Base-by-base conservation (phyloP, 495 filamentous ascomycete species). In the Oidiodendron maius region DNA sequence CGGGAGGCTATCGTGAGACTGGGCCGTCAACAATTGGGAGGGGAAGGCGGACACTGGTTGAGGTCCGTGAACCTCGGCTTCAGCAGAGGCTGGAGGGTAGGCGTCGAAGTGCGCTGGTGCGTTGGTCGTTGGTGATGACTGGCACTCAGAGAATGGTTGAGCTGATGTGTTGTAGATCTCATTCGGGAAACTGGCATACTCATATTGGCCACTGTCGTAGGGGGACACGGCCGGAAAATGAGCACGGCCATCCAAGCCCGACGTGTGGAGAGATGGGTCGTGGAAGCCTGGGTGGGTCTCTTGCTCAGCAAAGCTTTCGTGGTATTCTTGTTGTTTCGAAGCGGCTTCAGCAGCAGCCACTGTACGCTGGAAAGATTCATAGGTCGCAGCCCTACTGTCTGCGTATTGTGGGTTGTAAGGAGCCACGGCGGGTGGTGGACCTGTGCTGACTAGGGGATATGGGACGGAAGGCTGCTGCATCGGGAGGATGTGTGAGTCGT, bases 351-450 rank as follows among this genome's bases (percentile, higher is more conserved):
- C 54, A 8, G 28, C 48, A 28, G 58, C 57, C 40, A 61, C 20
- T 16, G 52, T 51, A 20, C 61, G 32, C 18, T 64, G 52, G 16
- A 61, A 44, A 12, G 59, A 59, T 22, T 61, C 52, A 34, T 59
- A 49, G 26, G 45, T 58, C 13, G 59, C 59, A 12, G 15, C 44
- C 13, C 52, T 24, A 0, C 54, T 51, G 39, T 61, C 52, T 3
- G 38, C 2, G 30, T 61, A 61, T 20, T 58, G 57, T n/a, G 57
- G 57, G 23, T 57, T 54, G 23, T 52, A 60, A 3, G 57, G 42
- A 23, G 53, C 53, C 6, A 50, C 50, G n/a, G 53, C 12, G 21
- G 50, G 46, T 3, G 57, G 53, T 15, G 57, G 58, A 2, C 53
- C 50, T 13, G 17, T 50, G 17, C 21, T 21, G 16, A 52, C 23